Evolutionary conservation across 1,284 basidiomycete genomes (phyloP).

Genomic region (Neolentinus lepideus): DNA sequence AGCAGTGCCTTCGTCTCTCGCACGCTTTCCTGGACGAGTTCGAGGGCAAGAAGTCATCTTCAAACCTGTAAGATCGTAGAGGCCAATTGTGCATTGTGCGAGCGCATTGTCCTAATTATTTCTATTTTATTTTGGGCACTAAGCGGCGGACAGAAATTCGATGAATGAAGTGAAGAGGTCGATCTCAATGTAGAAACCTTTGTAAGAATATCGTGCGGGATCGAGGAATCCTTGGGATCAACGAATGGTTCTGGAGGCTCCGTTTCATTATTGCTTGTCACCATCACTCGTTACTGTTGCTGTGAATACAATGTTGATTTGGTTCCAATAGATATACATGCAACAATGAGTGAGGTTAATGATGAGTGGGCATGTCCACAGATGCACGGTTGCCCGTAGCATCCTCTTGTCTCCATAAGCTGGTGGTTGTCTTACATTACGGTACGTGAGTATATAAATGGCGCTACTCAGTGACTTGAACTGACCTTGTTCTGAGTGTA

Average conservation of each 20-base stretch:
- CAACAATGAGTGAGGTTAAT: conserved; percentile 24
- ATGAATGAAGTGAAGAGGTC: too few relatives aligned
- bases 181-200: too few relatives aligned
- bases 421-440: conserved; percentile 63
- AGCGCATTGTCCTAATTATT: too few relatives aligned
- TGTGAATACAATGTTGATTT: neutral
- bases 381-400: conserved; percentile 71
- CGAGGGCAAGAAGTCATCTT: conserved; percentile 20
- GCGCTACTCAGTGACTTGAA: too few relatives aligned
- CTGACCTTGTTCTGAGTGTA: conserved; percentile 83
- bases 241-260: too few relatives aligned
- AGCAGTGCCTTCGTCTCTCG: conserved; percentile 60
- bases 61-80: neutral
- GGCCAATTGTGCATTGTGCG: neutral
- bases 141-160: too few relatives aligned
- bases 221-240: too few relatives aligned
- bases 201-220: too few relatives aligned
- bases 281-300: neutral
- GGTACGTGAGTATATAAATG: neutral
- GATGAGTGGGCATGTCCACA: conserved; percentile 79
- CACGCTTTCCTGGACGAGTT: conserved; percentile 69
- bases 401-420: conserved; percentile 79
- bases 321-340: neutral
- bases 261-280: too few relatives aligned
- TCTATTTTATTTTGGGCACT: too few relatives aligned